phyloP scores from a whole-genome alignment of 1,139 yeast species.

The Taphrina pruni region DNA sequence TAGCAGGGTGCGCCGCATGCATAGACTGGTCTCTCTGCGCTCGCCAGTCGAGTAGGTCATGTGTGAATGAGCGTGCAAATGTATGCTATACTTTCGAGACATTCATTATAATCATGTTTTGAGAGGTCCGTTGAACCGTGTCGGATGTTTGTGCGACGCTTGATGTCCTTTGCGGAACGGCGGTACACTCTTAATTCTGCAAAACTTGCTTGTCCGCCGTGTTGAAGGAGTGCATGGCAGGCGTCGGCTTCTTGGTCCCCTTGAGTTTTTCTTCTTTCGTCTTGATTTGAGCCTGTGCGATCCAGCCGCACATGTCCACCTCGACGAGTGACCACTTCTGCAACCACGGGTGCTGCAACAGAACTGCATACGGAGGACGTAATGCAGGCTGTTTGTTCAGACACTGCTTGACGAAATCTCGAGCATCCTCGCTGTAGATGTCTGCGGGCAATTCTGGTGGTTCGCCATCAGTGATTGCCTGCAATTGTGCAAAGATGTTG shows the following conservation, averaged over 20 bases:
- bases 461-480: constrained; percentile 95
- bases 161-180: not conserved
- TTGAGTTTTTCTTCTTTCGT: constrained; percentile 25
- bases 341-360: constrained; percentile 85
- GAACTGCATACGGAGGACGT: constrained; percentile 80
- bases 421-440: constrained; percentile 74
- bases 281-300: constrained; percentile 42
- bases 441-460: constrained; percentile 75
- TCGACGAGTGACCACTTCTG: constrained; percentile 52
- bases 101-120: not conserved
- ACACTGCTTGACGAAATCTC: constrained; percentile 78
- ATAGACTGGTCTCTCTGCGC: no score
- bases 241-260: constrained; percentile 34
- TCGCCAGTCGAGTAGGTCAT: no score
- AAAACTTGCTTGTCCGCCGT: constrained; percentile 16
- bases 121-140: not conserved
- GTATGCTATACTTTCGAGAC: not conserved
- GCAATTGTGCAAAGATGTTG: constrained; percentile 86
- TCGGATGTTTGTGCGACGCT: not conserved
- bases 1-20: no score
- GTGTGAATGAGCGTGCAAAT: no score
- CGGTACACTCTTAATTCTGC: not conserved
- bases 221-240: constrained; percentile 44
- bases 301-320: constrained; percentile 47
- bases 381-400: constrained; percentile 78